Evolutionary conservation across 139 green algal species (phyloP), one percentile per base, ranked within the genome.

Genomic region (Closterium sp.): DNA sequence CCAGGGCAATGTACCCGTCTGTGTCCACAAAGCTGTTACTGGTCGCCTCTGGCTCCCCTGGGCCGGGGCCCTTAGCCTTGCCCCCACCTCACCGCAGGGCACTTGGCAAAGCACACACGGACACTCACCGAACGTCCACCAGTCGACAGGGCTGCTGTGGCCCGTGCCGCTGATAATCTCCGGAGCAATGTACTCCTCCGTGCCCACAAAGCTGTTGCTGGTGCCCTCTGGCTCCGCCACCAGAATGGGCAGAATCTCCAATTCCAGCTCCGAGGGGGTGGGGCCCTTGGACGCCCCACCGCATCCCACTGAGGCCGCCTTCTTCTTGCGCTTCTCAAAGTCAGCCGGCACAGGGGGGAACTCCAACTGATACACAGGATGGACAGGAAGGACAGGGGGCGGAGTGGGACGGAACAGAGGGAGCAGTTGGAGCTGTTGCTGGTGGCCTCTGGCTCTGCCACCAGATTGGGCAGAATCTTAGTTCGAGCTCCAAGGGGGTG

Each of bases 1-100:
- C 91, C 3, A 97, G 97, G 4, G 97, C 95, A 90, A 98, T 93
- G 92, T 98, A 98, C 94, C 98, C 97, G 84, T 97, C 97, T 0
- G 96, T 98, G 84, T 96, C 97, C 69, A 98, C 96, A 93, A 98
- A 98, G 55, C 95, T 98, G 96, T 99, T 99, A 92, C 97, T 97
- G 4, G 96, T 95, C 10, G 95, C 96, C 31, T 96, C 91, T 1
- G 98, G 98, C 95, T 98, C 97, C 23, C n/a, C n/a, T n/a, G n/a
- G n/a, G n/a, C n/a, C n/a, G n/a, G n/a, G n/a, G n/a, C n/a, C n/a
- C n/a, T n/a, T n/a, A n/a, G n/a, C n/a, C n/a, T n/a, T n/a, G n/a
- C n/a, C n/a, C n/a, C n/a, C n/a, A n/a, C n/a, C n/a, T n/a, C n/a
- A n/a, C n/a, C n/a, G n/a, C n/a, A n/a, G n/a, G n/a, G n/a, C n/a